phyloP scores from a whole-genome alignment of 495 filamentous ascomycete species.

The Penicillium ochrochloron region DNA sequence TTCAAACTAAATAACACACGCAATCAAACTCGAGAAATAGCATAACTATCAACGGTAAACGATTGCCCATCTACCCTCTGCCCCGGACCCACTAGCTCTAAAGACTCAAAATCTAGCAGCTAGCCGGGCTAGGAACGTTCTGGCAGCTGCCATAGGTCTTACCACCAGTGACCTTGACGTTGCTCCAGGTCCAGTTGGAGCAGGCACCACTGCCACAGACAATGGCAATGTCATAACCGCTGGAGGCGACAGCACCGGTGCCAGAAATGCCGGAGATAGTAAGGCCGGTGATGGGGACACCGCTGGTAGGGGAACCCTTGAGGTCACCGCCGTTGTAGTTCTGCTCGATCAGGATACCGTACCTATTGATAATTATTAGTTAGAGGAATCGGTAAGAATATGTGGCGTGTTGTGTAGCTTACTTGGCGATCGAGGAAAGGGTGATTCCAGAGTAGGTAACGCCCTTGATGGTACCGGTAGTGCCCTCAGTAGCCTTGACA shows the following conservation, averaged over 20 bases:
- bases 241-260: constrained; percentile 36
- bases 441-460: constrained; percentile 35
- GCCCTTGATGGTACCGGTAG: constrained; percentile 30
- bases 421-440: constrained; percentile 28
- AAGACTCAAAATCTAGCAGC: constrained; percentile 31
- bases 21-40: not conserved
- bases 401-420: not conserved
- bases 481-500: constrained; percentile 33
- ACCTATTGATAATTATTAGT: constrained; percentile 27
- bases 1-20: not conserved
- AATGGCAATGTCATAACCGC: constrained; percentile 54
- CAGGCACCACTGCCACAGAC: constrained; percentile 51
- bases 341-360: constrained; percentile 68
- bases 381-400: not conserved
- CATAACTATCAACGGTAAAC: not conserved
- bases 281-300: constrained; percentile 61
- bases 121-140: constrained; percentile 44
- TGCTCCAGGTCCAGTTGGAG: constrained; percentile 52
- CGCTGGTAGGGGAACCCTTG: constrained; percentile 53
- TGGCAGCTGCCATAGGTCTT: constrained; percentile 45
- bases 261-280: constrained; percentile 54
- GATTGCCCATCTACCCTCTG: not conserved
- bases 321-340: constrained; percentile 62
- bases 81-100: not conserved
- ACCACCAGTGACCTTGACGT: constrained; percentile 51